Percentiles rank a stretch among this genome's conserved stretches.
Evolutionary conservation across 2,329 filamentous ascomycete genomes (phyloP).

Genomic region (Seiridium cupressi): DNA sequence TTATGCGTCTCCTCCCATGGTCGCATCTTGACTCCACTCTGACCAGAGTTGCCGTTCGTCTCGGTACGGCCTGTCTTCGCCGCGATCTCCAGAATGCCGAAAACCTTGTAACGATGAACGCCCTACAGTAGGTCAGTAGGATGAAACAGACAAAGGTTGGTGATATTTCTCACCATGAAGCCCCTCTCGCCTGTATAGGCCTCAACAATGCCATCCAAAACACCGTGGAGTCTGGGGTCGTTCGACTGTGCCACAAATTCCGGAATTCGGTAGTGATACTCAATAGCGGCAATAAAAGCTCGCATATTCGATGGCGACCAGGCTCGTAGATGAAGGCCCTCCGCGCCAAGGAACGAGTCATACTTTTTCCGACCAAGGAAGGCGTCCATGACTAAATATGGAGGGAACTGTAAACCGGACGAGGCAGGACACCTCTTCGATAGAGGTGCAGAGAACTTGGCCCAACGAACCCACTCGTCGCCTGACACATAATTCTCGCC

Average conservation of each 20-base stretch:
- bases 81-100: conserved; percentile 52
- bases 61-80: conserved; percentile 51
- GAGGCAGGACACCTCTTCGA: conserved; percentile 50
- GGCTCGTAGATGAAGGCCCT: conserved; percentile 50
- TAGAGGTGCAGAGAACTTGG: conserved; percentile 48
- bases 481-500: conserved; percentile 49
- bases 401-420: conserved; percentile 50
- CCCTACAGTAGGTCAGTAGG: conserved; percentile 24
- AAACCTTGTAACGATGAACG: conserved; percentile 55
- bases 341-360: conserved; percentile 49
- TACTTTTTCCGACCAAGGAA: conserved; percentile 51
- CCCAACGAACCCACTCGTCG: conserved; percentile 49
- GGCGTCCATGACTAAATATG: conserved; percentile 53
- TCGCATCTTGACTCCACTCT: conserved; percentile 35
- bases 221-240: conserved; percentile 48
- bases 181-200: conserved; percentile 54
- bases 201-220: conserved; percentile 53
- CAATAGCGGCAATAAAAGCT: conserved; percentile 53
- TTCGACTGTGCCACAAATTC: conserved; percentile 51
- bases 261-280: conserved; percentile 52
- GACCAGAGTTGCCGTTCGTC: conserved; percentile 50
- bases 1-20: conserved; percentile 51
- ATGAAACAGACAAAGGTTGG: background rate
- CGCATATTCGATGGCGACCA: conserved; percentile 53
- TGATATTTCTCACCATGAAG: conserved; percentile 39